Evolutionary conservation across 176 grass and related monocot genomes (phyloP), one percentile per base, ranked within the genome.

Genomic region (Oryza glumipatula): DNA sequence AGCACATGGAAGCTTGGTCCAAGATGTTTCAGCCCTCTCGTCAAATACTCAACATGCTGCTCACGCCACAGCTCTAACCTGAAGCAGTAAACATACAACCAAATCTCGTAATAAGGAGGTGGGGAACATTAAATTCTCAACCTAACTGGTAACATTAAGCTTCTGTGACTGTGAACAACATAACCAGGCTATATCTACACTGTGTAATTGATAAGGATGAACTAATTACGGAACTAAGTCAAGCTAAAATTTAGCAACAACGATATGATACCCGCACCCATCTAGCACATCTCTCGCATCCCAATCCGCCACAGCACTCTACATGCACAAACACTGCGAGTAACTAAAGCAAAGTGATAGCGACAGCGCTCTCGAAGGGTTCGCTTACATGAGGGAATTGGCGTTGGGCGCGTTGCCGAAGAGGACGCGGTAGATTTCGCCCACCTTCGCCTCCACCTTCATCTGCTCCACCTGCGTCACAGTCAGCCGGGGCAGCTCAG

Each of bases 11-110:
- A 99, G 86, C 44, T 80, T 10, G 94, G 91, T 24, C 79, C 89
- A 0, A 99, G 93, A 82, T 85, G 84, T 56, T 80, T 83, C 39
- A 92, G 76, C 35, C 93, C 89, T 77, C 56, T 90, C 7, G 67
- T 94, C 76, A 99, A 70, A 82, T 89, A 99, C 30, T 92, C 88
- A 9, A 87, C 74, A 82, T 99, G 96, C 9, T 89, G 84, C 73
- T 96, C 91, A 15, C 91, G 93, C 89, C 89, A 87, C 15, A 99
- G 61, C 70, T 96, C 96, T 64, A 96, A 63, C 89, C 93, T 99
- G 66, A 80, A 96, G 26, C 70, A 83, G 32, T 52, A 74, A 49
- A 51, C 19, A 2, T 19, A 65, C 0, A 32, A 65, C 11, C 32
- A 65, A 49, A 80, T 6, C 9, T 70, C 65, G 49, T 16, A 21